Evolutionary conservation across 179 eudicot genomes (phyloP), one percentile per base, ranked within the genome.

Genomic region (Silene noctiflora): DNA sequence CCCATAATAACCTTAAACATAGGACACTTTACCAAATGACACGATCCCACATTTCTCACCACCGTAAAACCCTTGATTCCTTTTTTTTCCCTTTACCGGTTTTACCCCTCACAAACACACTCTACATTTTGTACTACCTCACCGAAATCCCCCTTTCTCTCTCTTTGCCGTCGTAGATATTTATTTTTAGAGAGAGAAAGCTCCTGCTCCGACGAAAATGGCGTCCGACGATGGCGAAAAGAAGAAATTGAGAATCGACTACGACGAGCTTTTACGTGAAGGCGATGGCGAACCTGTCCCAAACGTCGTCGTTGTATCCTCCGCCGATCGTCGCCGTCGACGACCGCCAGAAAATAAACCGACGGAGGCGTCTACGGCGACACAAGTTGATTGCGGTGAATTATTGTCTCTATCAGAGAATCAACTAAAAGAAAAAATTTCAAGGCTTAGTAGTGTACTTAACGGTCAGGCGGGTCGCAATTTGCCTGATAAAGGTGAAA

Each of bases 101-200:
- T 39, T 39, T 39, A 39, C 46, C 46, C 46, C 46, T 33, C 6
- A 33, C 46, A 51, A 51, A 51, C 58, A 51, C 58, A 12, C 58
- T 13, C 58, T 16, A 4, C 58, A 51, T 51, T 51, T 16, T 16
- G 5, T 39, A 39, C 46, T 39, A 10, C 11, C 46, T 39, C 13
- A 87, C 86, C 53, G 90, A 78, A 83, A 88, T 87, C 88, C 44
- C 88, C 91, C 6, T 33, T 80, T 75, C 78, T 90, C 91, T 7
- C 84, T 85, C 78, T 95, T 94, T 0, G 88, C 89, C 33, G 85
- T 83, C 83, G 85, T 94, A 0, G 92, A 81, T 66, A 88, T 82
- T 58, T 80, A 91, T 7, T 51, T 51, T 19, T 51, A 51, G 58
- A 51, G 58, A 51, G 58, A 51, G 58, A 16, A 51, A 55, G 0